Evolutionary conservation across 164 flowering plant genomes (phyloP).

Genomic region (Chimonanthus praecox): DNA sequence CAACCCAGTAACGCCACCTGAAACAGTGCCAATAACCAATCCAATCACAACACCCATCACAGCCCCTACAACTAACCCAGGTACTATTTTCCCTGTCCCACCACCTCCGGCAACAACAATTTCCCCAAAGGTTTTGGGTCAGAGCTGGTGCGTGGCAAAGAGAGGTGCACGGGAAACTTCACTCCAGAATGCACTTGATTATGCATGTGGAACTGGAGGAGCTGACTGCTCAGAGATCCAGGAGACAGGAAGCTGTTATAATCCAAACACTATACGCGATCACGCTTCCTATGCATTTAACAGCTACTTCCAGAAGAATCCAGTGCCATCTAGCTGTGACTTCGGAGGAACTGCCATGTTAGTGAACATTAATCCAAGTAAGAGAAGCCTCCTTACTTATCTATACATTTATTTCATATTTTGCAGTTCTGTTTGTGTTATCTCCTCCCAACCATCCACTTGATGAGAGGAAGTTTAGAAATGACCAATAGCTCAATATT

Average conservation of each 20-base stretch:
- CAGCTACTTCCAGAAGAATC: conserved; percentile 82
- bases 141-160: conserved; percentile 89
- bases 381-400: conserved; percentile 16
- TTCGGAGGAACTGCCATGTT: conserved; percentile 73
- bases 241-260: conserved; percentile 64
- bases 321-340: conserved; percentile 67
- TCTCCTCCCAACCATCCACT: neutral
- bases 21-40: conserved; percentile 43
- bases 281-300: conserved; percentile 97
- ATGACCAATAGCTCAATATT: neutral
- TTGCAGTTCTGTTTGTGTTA: neutral
- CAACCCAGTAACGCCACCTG: conserved; percentile 27
- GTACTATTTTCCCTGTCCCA: conserved; percentile 12
- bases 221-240: conserved; percentile 84
- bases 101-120: conserved; percentile 36
- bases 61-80: conserved; percentile 12
- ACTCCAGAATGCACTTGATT: conserved; percentile 77
- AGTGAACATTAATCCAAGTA: conserved; percentile 79
- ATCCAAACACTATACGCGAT: conserved; percentile 58
- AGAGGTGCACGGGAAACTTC: conserved; percentile 38
- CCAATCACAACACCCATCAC: conserved; percentile 24
- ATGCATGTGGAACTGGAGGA: conserved; percentile 87
- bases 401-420: neutral
- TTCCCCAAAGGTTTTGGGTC: conserved; percentile 51
- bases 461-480: neutral